Evolutionary conservation across 352 stramenopile species (phyloP).

Genomic region (Pythium diclinum): DNA sequence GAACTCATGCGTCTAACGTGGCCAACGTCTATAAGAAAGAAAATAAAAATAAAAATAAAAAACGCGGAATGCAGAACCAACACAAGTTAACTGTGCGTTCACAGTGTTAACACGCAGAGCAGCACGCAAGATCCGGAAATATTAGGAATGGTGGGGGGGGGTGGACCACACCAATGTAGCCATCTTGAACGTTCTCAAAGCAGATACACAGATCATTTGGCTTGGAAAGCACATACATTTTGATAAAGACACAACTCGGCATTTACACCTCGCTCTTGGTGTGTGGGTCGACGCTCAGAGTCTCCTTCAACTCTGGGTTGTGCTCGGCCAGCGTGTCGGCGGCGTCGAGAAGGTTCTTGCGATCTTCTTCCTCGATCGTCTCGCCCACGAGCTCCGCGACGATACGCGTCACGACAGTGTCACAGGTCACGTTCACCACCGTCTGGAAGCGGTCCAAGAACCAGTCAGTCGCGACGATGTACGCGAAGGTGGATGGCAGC

Average conservation of each 20-base stretch:
- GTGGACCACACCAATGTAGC: constrained; percentile 6
- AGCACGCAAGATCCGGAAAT: no score
- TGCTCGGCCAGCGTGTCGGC: constrained; percentile 4
- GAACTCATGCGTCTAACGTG: neutral
- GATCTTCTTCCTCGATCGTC: constrained; percentile 19
- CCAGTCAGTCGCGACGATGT: constrained; percentile 56
- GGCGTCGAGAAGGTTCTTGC: constrained; percentile 7
- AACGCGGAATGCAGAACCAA: neutral
- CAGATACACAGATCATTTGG: no score
- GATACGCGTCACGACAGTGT: constrained; percentile 50
- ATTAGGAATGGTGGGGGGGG: no score
- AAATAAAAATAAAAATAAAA: neutral
- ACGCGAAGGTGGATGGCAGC: constrained; percentile 42
- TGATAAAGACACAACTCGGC: no score
- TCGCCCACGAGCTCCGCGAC: constrained; percentile 34
- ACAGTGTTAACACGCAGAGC: no score
- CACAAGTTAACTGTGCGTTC: neutral
- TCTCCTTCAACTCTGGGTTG: constrained; percentile 26
- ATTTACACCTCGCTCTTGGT: constrained; percentile 12
- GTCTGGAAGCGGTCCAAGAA: constrained; percentile 50
- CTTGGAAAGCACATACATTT: neutral
- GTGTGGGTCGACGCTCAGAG: constrained; percentile 19
- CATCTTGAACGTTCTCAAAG: no score
- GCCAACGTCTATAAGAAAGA: neutral
- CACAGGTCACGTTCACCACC: constrained; percentile 47